Base-by-base conservation (phyloP, 768 basidiomycete species). In the Sarcodon aspratus region DNA sequence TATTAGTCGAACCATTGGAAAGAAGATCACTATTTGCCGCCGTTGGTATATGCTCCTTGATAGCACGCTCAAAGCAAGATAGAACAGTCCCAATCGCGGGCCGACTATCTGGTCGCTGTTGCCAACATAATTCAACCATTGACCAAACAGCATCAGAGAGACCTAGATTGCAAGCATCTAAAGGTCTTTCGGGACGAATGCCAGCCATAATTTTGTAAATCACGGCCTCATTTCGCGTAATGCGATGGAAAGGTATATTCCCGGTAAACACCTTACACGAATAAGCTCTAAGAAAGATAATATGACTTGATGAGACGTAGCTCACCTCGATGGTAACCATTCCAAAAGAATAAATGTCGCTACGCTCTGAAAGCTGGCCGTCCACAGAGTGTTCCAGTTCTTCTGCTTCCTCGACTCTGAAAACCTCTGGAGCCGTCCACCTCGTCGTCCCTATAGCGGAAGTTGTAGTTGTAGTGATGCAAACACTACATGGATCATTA, bases 401-500 rank as follows among this genome's bases (percentile, higher is more conserved):
- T 8, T 8, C 13, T 2, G 21, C 21, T 27, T 27, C 21, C 21
- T 27, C 21, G 5, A 27, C 5, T 27, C 48, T 44, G 11, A 51
- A 27, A 34, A 48, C 34, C 47, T 51, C 50, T 6, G 50, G 50
- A 5, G 50, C 47, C 10, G 37, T 48, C 47, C 47, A 48, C 15
- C 47, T 15, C 17, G 36, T 42, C 21, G 57, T 51, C 3, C 56
- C 57, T 15, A n/a, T 12, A 9, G 33, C 21, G 7, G 37, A 33
- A 33, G 44, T 35, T 8, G 17, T 18, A 5, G 17, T 9, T 4
- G 43, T 33, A 33, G 31, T 31, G 12, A 48, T 44, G 33, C 47
- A 56, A 15, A 42, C 11, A 9, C 52, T 55, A 12, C 52, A 54
- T 21, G 50, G 52, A 6, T 31, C 45, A 36, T 49, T 48, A 4